A percentile compares a stretch with the other conserved stretches of the same genome.
phyloP scores from a whole-genome alignment of 2,329 filamentous ascomycete species.

The Trichophyton rubrum region DNA sequence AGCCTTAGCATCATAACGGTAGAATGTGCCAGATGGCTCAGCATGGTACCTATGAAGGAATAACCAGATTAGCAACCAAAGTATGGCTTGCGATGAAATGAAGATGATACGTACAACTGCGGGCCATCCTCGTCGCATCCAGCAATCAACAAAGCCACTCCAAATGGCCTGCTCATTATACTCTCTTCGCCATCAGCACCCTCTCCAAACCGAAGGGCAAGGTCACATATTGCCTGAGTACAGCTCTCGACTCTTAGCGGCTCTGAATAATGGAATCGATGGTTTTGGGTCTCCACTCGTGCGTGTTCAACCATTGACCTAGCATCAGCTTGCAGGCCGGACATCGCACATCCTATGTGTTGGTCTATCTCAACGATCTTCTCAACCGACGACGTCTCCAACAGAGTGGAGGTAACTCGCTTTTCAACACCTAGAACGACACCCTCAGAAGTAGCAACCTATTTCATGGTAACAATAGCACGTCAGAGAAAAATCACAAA shows the following conservation, averaged over 20 bases:
- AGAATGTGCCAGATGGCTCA: conserved; percentile 95
- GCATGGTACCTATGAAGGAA: conserved; percentile 61
- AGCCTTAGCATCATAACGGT: conserved; percentile 97
- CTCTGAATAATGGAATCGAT: conserved; percentile 97
- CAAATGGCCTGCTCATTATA: conserved; percentile 96
- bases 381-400: conserved; percentile 95
- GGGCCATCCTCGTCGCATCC: conserved; percentile 96
- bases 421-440: conserved; percentile 97
- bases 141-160: conserved; percentile 89
- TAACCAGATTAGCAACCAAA: not conserved
- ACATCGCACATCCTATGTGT: conserved; percentile 99
- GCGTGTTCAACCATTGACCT: conserved; percentile 97
- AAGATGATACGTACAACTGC: conserved; percentile 50
- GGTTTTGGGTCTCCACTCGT: conserved; percentile 91
- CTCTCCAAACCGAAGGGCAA: conserved; percentile 92
- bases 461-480: not conserved
- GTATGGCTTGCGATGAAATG: not conserved
- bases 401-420: conserved; percentile 91
- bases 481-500: conserved; percentile 3
- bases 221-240: conserved; percentile 96
- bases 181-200: conserved; percentile 95
- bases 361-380: conserved; percentile 99
- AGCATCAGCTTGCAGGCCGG: conserved; percentile 90
- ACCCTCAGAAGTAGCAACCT: conserved; percentile 83
- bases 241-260: conserved; percentile 89